Base-by-base conservation (phyloP, 495 filamentous ascomycete species). In the Elasticomyces elasticus region DNA sequence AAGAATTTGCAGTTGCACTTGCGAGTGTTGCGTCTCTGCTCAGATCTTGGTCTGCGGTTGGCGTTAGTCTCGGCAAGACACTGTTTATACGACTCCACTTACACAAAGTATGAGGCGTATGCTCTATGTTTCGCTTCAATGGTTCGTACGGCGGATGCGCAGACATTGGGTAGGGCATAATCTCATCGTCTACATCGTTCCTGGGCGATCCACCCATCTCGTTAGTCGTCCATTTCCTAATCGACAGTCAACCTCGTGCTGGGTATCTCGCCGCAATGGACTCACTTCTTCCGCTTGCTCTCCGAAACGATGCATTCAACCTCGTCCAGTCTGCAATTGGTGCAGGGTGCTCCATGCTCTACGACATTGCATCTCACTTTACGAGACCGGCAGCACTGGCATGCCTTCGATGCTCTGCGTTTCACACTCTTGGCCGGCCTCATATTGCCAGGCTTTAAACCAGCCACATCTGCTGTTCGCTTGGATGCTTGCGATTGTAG, bases 311-410 rank as follows among this genome's bases (percentile, higher is more conserved):
- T 74, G 71, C 89, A 95, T 60, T 88, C 84, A 49, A 94, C 87
- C 59, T 87, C 82, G 67, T 95, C 89, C 68, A 89, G 74, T 25
- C 86, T 77, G 71, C 89, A 95, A 71, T 94, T 95, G 19, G 84
- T 87, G 66, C 89, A 95, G 5, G 89, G 89, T 25, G 83, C 80
- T 30, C 85, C 85, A 69, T 83, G 83, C 61, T 94, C 87, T 41
- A 90, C 86, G 55, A 94, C 89, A 72, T 95, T 87, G 71, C 89
- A 95, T 44, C 89, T 77, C n/a, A 95, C 89, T 68, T 95, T 95
- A 61, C 89, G 81, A 23, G 85, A 79, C 50, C 89, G 77, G 64
- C 89, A 95, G 59, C 83, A 86, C 60, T 86, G 84, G 65, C 89
- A 95, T 22, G 89, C 89, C 51, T 89, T 85, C 6, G 89, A 85